Percentiles rank a stretch among this genome's conserved stretches.
These are phyloP conservation scores for Didymella glomerata DNA, from an alignment of 2,329 filamentous ascomycete species.

Conservation along the genomic window DNA sequence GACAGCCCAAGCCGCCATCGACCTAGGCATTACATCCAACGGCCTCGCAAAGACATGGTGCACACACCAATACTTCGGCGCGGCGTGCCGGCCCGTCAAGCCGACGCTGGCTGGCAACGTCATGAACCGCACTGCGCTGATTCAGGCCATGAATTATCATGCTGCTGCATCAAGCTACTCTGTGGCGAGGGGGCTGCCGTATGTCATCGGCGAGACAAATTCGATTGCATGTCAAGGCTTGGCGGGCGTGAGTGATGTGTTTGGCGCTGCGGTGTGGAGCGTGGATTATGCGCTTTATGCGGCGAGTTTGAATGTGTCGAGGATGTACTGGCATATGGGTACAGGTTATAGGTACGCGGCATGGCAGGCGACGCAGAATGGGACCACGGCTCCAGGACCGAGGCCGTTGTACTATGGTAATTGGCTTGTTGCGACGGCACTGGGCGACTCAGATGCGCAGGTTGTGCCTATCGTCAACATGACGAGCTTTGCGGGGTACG, in stretches of 20 bases:
- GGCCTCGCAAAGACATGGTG: slow-evolving; percentile 27
- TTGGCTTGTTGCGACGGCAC: slow-evolving; percentile 64
- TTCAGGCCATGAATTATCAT: slow-evolving; percentile 59
- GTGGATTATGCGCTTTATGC: slow-evolving; percentile 69
- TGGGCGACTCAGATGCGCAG: slow-evolving; percentile 52
- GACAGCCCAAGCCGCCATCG: slow-evolving; percentile 27
- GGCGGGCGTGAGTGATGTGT: slow-evolving; percentile 70
- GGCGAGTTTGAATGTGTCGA: slow-evolving; percentile 61
- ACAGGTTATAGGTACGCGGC: slow-evolving; percentile 68
- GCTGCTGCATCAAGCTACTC: slow-evolving; percentile 55
- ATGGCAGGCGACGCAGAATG: slow-evolving; percentile 67
- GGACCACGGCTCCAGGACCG: slow-evolving; percentile 64
- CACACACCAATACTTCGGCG: slow-evolving; percentile 32
- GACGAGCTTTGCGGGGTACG: slow-evolving; percentile 23
- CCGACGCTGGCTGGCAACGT: slow-evolving; percentile 67
- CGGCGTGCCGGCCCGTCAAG: slow-evolving; percentile 25
- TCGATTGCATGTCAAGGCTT: slow-evolving; percentile 69
- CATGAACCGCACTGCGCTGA: slow-evolving; percentile 68
- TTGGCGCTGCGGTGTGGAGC: slow-evolving; percentile 71
- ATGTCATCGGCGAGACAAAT: slow-evolving; percentile 69
- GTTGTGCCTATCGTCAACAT: slow-evolving; percentile 25
- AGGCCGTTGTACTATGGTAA: slow-evolving; percentile 65
- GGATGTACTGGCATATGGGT: slow-evolving; percentile 71
- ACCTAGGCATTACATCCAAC: slow-evolving; percentile 22
- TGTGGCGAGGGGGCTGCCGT: slow-evolving; percentile 55